These are phyloP conservation scores for Cercophora newfieldiana DNA, from an alignment of 495 filamentous ascomycete genomes.

Conservation along the genomic window DNA sequence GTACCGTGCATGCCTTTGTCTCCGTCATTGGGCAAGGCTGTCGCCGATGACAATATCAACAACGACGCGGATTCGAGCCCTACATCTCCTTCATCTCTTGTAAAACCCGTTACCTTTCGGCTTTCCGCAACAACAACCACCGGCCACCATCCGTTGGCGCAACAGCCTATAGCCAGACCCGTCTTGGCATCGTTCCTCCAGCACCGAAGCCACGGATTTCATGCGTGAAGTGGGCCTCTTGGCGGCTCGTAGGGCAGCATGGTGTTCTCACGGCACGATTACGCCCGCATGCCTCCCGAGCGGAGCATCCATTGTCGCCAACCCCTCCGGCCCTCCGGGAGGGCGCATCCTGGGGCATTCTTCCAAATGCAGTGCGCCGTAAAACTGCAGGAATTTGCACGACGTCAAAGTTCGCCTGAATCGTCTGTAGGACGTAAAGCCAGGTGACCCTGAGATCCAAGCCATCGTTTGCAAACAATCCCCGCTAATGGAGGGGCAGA, in stretches of 20 bases:
- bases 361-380: background rate
- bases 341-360: background rate
- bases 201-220: background rate
- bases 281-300: background rate
- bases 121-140: background rate
- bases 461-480: background rate
- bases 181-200: background rate
- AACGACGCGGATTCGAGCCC: background rate
- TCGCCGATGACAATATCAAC: background rate
- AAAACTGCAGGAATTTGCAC: background rate
- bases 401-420: background rate
- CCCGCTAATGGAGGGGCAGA: background rate
- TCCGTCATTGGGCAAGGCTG: slow-evolving; percentile 3
- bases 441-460: background rate
- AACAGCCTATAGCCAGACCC: background rate
- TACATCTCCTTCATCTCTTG: background rate
- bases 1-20: background rate
- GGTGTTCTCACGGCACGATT: background rate
- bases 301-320: background rate
- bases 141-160: background rate
- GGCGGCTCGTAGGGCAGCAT: slow-evolving; percentile 6
- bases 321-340: background rate
- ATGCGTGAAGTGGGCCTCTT: background rate
- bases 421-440: background rate
- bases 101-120: too few species aligned